A percentile compares a stretch with the other conserved stretches of the same genome.
Evolutionary conservation across 2,329 filamentous ascomycete species (phyloP).

Genomic region (Hawksworthiomyces lignivorus): DNA sequence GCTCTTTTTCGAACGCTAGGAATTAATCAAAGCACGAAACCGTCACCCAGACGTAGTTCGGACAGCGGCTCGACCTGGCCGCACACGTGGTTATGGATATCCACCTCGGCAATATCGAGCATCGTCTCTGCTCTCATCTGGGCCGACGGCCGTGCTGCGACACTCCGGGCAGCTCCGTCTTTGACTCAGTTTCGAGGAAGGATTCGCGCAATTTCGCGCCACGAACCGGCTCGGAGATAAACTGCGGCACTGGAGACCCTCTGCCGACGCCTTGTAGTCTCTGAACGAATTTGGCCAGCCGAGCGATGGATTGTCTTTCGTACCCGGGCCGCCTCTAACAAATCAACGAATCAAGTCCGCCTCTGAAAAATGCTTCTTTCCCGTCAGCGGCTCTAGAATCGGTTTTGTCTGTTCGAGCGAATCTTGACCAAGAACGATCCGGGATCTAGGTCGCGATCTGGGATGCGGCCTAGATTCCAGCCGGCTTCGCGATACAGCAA

Average conservation of each 20-base stretch:
- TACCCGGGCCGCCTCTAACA: too few relatives aligned
- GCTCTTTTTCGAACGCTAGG: constrained; percentile 19
- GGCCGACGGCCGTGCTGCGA: background rate
- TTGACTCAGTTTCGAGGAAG: too few relatives aligned
- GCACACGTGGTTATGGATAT: constrained; percentile 23
- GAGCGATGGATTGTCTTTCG: too few relatives aligned
- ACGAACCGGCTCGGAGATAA: too few relatives aligned
- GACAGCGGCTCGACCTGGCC: constrained; percentile 20
- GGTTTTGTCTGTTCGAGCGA: constrained; percentile 20
- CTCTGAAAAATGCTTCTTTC: constrained; percentile 20
- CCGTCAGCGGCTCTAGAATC: constrained; percentile 21
- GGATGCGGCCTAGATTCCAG: constrained; percentile 29
- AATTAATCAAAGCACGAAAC: constrained; percentile 19
- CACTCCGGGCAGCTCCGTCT: background rate
- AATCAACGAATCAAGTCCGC: constrained; percentile 22
- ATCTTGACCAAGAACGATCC: constrained; percentile 19
- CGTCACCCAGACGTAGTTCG: constrained; percentile 26
- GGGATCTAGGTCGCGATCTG: constrained; percentile 24
- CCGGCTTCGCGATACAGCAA: constrained; percentile 22
- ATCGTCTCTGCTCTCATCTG: too few relatives aligned
- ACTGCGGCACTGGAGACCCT: background rate
- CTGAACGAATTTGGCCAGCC: too few relatives aligned
- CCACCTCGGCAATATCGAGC: constrained; percentile 4
- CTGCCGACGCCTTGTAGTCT: too few relatives aligned
- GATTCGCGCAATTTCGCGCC: too few relatives aligned